A percentile compares a stretch with the other conserved stretches of the same genome.
These are phyloP conservation scores for Aspergillus spinulosporus DNA, from an alignment of 2,329 filamentous ascomycete species.

Conservation along the genomic window DNA sequence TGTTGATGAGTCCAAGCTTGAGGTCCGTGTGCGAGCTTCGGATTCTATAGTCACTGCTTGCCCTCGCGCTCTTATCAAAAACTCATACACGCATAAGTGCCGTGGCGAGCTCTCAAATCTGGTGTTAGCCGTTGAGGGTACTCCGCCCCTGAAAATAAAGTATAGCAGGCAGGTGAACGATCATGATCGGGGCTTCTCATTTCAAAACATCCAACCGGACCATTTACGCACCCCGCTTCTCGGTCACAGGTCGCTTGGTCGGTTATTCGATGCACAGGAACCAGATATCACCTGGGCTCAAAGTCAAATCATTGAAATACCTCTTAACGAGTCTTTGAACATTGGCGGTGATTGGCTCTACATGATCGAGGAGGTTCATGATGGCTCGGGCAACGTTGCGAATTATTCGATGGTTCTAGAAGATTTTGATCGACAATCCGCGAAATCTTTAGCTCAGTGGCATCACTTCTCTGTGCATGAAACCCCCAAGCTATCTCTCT, in stretches of 20 bases:
- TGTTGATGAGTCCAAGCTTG: constrained; percentile 88
- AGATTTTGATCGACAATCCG: constrained; percentile 63
- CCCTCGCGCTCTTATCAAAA: constrained; percentile 73
- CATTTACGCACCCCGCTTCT: constrained; percentile 76
- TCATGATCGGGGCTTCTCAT: constrained; percentile 79
- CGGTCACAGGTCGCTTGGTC: constrained; percentile 58
- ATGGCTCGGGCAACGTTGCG: constrained; percentile 83
- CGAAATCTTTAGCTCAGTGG: constrained; percentile 63
- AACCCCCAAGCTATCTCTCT: constrained; percentile 70
- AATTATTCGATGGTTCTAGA: constrained; percentile 66
- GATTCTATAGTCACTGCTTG: constrained; percentile 85
- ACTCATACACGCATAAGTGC: constrained; percentile 68
- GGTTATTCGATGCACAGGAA: constrained; percentile 55
- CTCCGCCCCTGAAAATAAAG: constrained; percentile 85
- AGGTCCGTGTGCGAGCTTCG: constrained; percentile 74
- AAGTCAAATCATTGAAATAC: constrained; percentile 71
- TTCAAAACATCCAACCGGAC: constrained; percentile 91
- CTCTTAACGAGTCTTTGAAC: constrained; percentile 85
- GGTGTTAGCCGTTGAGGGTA: constrained; percentile 78
- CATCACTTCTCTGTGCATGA: constrained; percentile 85
- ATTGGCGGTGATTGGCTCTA: constrained; percentile 82
- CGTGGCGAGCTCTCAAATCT: constrained; percentile 85
- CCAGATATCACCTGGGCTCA: constrained; percentile 73
- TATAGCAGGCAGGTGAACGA: constrained; percentile 88
- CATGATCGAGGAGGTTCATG: constrained; percentile 85